Percentiles rank a stretch among this genome's conserved stretches.
Conservation (phyloP, 2,329 filamentous ascomycete genomes). For the Arthrinium phaeospermum region DNA sequence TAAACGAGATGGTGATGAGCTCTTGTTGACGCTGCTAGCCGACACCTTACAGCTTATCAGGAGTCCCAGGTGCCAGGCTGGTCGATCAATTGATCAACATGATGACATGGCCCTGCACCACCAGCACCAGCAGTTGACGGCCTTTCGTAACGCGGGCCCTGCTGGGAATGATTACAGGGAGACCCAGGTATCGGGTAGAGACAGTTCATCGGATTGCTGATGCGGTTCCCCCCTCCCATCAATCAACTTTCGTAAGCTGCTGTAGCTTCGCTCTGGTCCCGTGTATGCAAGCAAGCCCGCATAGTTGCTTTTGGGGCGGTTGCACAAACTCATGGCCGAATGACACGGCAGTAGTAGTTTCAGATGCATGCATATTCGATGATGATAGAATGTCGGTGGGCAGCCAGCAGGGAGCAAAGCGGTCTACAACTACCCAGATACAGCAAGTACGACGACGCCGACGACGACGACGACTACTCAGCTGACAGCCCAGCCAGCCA, state of each 20-base stretch:
- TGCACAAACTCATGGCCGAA: slow-evolving; percentile 8
- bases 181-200: background rate
- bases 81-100: background rate
- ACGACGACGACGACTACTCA: background rate
- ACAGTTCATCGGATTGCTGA: slow-evolving; percentile 16
- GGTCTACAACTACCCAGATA: background rate
- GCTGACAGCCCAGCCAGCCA: background rate
- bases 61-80: background rate
- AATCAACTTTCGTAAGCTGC: background rate
- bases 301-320: background rate
- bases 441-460: background rate
- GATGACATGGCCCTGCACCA: background rate
- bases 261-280: background rate
- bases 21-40: slow-evolving; percentile 15
- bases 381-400: background rate
- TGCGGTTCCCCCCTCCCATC: background rate
- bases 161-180: background rate
- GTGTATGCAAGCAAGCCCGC: slow-evolving; percentile 1
- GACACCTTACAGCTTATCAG: background rate
- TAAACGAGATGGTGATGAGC: slow-evolving; percentile 16
- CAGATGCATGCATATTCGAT: background rate
- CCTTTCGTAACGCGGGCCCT: background rate
- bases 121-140: background rate
- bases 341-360: slow-evolving; percentile 11
- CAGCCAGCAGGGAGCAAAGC: background rate